Evolutionary conservation across 2,329 filamentous ascomycete genomes (phyloP).

Genomic region (Botrytis cinerea): DNA sequence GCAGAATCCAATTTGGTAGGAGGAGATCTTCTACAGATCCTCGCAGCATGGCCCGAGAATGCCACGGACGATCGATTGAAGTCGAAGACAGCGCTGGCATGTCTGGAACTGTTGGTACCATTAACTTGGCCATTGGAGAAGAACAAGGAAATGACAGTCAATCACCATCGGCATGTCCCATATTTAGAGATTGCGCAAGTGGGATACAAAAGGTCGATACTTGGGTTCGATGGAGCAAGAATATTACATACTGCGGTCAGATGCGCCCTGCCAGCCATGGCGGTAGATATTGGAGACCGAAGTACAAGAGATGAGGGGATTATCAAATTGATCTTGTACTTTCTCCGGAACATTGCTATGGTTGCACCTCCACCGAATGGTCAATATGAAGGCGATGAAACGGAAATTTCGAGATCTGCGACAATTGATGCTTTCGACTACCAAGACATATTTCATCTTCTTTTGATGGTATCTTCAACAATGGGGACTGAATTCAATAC

Average conservation of each 20-base stretch:
- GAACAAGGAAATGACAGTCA: constrained; percentile 82
- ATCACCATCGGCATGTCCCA: constrained; percentile 88
- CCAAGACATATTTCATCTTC: constrained; percentile 84
- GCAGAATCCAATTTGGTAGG: constrained; percentile 90
- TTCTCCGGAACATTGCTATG: constrained; percentile 84
- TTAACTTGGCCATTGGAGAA: constrained; percentile 92
- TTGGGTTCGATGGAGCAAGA: constrained; percentile 76
- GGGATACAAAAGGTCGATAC: constrained; percentile 82
- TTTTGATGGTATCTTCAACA: constrained; percentile 86
- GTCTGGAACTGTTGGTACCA: constrained; percentile 86
- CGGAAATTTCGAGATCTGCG: constrained; percentile 82
- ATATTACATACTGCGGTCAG: constrained; percentile 81
- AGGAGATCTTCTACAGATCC: constrained; percentile 85
- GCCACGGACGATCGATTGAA: constrained; percentile 72
- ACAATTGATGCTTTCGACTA: constrained; percentile 86
- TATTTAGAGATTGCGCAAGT: constrained; percentile 87
- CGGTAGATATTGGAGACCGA: constrained; percentile 72
- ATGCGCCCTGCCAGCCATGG: constrained; percentile 83
- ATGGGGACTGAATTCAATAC: constrained; percentile 91
- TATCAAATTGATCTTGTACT: constrained; percentile 85
- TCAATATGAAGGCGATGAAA: constrained; percentile 82
- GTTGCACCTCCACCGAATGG: constrained; percentile 74
- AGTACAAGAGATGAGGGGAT: constrained; percentile 83
- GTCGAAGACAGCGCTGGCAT: constrained; percentile 78
- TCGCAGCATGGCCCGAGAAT: constrained; percentile 77